Evolutionary conservation across 78 protist species (phyloP), one percentile per base, ranked within the genome.

Genomic region (Polysphondylium violaceum): DNA sequence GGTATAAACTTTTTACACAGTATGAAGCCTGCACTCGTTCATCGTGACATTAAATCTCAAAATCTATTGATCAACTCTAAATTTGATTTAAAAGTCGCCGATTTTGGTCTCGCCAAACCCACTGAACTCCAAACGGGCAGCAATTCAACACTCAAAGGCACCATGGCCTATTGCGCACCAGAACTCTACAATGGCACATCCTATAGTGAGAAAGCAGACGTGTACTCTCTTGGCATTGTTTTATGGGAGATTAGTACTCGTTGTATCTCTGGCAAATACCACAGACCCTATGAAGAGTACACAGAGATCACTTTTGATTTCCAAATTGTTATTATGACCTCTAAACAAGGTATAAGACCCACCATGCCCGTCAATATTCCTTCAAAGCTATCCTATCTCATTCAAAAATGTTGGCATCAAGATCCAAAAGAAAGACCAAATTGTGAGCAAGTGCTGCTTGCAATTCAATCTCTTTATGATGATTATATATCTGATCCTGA

Each of bases 1-100:
- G 94, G 94, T 63, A 76, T 88, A 1, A 88, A 69, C 33, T 51
- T 63, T 2, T 27, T 88, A 8, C 94, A 88, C 51, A 78, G 77
- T 17, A 76, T 72, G 85, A 71, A 65, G 19, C 86, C 94, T 29
- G 89, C 87, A 31, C 58, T 88, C 25, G 94, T 88, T 7, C 94
- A 88, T 67, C 51, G 94, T 50, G 94, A 88, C 67, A 78, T 88
- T 36, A 88, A 83, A 58, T 63, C 93, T 3, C 87, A 87, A 8
- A 74, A 88, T 83, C 35, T 83, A 31, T 31, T 83, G 23, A 78
- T 88, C 1, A 88, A 69, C 25, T 35, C 65, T 27, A 73, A 76
- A 25, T 88, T 51, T 38, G 87, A 74, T 55, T 29, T 88, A 19
- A 88, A 88, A 31, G 87, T 88, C 19, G 79, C 87, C 0, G 94